Evolutionary conservation across 306 rosid genomes (phyloP), one percentile per base, ranked within the genome.

Genomic region (Rosa rugosa): DNA sequence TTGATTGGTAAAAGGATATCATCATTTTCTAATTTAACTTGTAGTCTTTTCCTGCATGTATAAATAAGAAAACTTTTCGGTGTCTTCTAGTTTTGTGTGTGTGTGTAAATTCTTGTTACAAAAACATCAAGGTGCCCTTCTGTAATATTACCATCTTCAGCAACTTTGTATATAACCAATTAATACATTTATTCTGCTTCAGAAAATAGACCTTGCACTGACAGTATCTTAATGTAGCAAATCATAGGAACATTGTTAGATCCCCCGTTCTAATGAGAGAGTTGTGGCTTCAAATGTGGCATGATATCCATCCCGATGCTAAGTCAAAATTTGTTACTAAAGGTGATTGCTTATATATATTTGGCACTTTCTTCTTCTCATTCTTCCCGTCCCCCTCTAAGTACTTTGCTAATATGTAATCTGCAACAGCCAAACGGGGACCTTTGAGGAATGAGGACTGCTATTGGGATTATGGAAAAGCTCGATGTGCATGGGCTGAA

Each of bases 391-490:
- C 34, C 45, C 25, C 25, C n/a, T 50, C 65, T 41, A 77, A 71
- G 83, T 84, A 67, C 80, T 11, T 63, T 40, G 54, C 57, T 27
- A 80, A 82, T 59, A 85, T 69, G 54, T 25, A 68, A 74, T 74
- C 75, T 77, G 60, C 60, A 63, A 86, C 93, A 95, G 99, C 88
- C 88, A 95, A 91, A 87, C 98, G 99, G 3, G 99, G 99, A 69
- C 99, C 99, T 79, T 71, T 95, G 83, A 93, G 99, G 84, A 81
- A 93, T 27, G 99, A 91, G 12, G 97, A 95, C 82, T 95, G 99
- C 88, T 95, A 90, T 77, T 95, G 99, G 99, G 99, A 95, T 90
- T 95, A 95, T 82, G 99, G 96, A 64, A 95, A 93, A 84, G 99
- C 99, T 80, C 97, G 99, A 54, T 95, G 99, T 89, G 94, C 98